Percentiles rank a stretch among this genome's conserved stretches.
Conservation (phyloP, 768 basidiomycete genomes). For the Neoboletus magnificus region DNA sequence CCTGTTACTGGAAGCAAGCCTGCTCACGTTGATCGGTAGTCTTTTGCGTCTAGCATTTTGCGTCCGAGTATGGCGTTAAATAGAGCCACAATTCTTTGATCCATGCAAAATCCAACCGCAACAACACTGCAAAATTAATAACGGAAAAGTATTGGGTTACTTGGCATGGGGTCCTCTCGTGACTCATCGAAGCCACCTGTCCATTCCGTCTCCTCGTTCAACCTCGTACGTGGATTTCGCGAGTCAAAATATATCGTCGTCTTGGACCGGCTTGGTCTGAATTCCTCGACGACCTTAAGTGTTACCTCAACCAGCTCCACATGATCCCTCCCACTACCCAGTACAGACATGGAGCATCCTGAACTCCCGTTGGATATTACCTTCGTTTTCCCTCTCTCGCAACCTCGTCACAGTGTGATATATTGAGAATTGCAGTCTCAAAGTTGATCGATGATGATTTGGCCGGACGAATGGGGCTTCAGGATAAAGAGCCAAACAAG, state of each 20-base stretch:
- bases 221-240: conserved; percentile 92
- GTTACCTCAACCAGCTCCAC: too few relatives aligned
- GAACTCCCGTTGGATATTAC: conserved; percentile 20
- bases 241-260: conserved; percentile 89
- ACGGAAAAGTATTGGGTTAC: too few relatives aligned
- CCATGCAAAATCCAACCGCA: not conserved
- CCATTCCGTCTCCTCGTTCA: conserved; percentile 85
- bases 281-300: conserved; percentile 90
- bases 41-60: too few relatives aligned
- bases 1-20: not conserved
- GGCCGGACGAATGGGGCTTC: conserved; percentile 85
- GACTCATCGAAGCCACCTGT: too few relatives aligned
- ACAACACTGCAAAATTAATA: not conserved
- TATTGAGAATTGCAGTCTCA: conserved; percentile 54
- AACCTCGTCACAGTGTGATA: conserved; percentile 17
- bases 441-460: conserved; percentile 94
- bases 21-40: not conserved
- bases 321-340: too few relatives aligned
- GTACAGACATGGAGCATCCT: conserved; percentile 20
- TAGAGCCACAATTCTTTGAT: not conserved
- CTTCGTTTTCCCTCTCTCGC: conserved; percentile 4
- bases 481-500: conserved; percentile 88
- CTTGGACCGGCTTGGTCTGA: conserved; percentile 91
- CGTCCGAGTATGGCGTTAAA: not conserved
- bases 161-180: too few relatives aligned